Evolutionary conservation across 2,329 filamentous ascomycete species (phyloP).

Genomic region (Colletotrichum liriopes): DNA sequence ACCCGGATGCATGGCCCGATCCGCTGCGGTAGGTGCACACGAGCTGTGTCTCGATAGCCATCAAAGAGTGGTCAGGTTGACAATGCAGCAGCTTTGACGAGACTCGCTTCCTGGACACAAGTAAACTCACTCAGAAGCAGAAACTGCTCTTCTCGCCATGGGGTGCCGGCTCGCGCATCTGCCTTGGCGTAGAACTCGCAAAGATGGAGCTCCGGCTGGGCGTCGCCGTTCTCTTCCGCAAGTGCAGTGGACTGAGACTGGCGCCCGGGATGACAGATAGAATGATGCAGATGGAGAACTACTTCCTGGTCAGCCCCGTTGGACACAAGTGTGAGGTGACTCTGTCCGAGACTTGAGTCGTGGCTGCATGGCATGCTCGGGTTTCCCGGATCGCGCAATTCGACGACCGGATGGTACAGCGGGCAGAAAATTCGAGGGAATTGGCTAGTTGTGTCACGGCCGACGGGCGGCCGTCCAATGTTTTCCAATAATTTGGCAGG

Average conservation of each 20-base stretch:
- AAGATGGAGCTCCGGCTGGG: slow-evolving; percentile 69
- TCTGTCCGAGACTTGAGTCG: slow-evolving; percentile 3
- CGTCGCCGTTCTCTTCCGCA: slow-evolving; percentile 66
- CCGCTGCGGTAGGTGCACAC: slow-evolving; percentile 49
- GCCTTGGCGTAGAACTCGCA: slow-evolving; percentile 72
- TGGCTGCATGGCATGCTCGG: neutral
- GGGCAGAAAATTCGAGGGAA: neutral
- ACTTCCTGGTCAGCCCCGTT: slow-evolving; percentile 53
- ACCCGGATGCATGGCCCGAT: slow-evolving; percentile 57
- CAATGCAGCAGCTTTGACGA: slow-evolving; percentile 27
- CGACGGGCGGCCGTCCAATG: neutral
- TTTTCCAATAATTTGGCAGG: neutral
- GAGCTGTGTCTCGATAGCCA: neutral
- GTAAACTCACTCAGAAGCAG: slow-evolving; percentile 51
- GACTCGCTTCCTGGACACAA: slow-evolving; percentile 26
- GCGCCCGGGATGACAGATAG: slow-evolving; percentile 53
- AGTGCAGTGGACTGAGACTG: slow-evolving; percentile 56
- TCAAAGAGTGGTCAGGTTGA: neutral
- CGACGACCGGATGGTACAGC: neutral
- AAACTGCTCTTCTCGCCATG: slow-evolving; percentile 68
- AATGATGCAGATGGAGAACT: slow-evolving; percentile 54
- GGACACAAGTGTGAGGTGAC: slow-evolving; percentile 51
- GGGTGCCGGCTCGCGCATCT: slow-evolving; percentile 63
- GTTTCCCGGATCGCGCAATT: slow-evolving; percentile 7
- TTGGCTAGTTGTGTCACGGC: neutral